Percentiles rank a stretch among this genome's conserved stretches.
These are phyloP conservation scores for Phytophthora macrochlamydospora DNA, from an alignment of 352 stramenopile species.

Conservation along the genomic window DNA sequence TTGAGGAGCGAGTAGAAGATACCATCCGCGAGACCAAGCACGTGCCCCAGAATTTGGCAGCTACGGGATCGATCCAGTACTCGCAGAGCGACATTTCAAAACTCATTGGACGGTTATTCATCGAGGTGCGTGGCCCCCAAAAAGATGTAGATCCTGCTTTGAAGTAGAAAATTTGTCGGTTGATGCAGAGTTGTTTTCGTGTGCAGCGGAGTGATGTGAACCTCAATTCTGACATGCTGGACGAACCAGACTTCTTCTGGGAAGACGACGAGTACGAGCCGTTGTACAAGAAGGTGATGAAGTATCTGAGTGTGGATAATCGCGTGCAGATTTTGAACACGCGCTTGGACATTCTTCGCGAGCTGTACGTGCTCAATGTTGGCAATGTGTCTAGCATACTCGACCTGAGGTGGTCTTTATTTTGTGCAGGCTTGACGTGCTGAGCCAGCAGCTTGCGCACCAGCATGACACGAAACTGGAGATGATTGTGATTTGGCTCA, in stretches of 20 bases:
- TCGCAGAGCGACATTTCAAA: slow-evolving; percentile 91
- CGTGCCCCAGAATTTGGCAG: slow-evolving; percentile 89
- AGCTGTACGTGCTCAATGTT: slow-evolving; percentile 68
- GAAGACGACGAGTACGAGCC: slow-evolving; percentile 93
- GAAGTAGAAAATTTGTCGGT: background rate
- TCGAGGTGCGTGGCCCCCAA: slow-evolving; percentile 53
- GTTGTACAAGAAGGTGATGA: slow-evolving; percentile 91
- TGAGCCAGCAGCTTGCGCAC: slow-evolving; percentile 91
- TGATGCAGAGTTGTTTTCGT: slow-evolving; percentile 7
- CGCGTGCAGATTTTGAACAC: slow-evolving; percentile 94
- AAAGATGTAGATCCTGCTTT: background rate
- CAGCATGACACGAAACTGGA: slow-evolving; percentile 91
- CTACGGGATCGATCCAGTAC: slow-evolving; percentile 90
- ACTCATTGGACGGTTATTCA: slow-evolving; percentile 91
- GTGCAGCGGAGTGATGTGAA: slow-evolving; percentile 92
- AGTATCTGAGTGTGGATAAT: slow-evolving; percentile 93
- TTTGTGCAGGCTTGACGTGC: slow-evolving; percentile 82
- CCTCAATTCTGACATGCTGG: slow-evolving; percentile 94
- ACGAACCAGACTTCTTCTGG: slow-evolving; percentile 96
- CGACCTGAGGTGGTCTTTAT: background rate
- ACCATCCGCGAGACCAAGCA: slow-evolving; percentile 89
- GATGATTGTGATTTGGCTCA: slow-evolving; percentile 95
- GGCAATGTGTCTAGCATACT: background rate
- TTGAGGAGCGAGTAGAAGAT: slow-evolving; percentile 90
- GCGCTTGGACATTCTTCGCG: slow-evolving; percentile 91